These are phyloP conservation scores for Carpinus fangiana DNA, from an alignment of 306 rosid species.

Conservation along the genomic window DNA sequence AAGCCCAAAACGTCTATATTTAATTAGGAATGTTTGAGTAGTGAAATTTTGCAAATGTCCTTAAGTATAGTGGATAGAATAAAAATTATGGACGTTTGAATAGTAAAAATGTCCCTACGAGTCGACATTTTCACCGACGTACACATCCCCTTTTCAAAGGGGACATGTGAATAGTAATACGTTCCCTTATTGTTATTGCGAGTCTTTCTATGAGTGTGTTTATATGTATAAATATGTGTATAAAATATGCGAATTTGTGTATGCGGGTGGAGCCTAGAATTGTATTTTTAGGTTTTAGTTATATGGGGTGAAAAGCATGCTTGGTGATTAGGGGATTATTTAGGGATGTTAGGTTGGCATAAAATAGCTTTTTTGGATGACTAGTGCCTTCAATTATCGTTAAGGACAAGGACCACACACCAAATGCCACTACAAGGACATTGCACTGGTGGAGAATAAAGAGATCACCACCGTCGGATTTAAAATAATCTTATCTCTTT, in stretches of 20 bases:
- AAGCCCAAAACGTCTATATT: too few relatives aligned
- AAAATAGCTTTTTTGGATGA: conserved; percentile 48
- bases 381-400: conserved; percentile 64
- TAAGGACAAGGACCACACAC: conserved; percentile 66
- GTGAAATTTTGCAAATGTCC: too few relatives aligned
- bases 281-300: conserved; percentile 1
- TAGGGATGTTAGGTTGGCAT: conserved; percentile 46
- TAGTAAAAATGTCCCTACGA: too few relatives aligned
- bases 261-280: background rate
- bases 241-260: background rate
- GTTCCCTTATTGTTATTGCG: too few relatives aligned
- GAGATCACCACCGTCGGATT: conserved; percentile 30
- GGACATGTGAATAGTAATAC: too few relatives aligned
- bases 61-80: too few relatives aligned
- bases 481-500: conserved; percentile 32
- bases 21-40: too few relatives aligned
- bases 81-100: too few relatives aligned
- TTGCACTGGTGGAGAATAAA: conserved; percentile 80
- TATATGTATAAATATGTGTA: too few relatives aligned
- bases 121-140: too few relatives aligned
- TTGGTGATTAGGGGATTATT: conserved; percentile 34
- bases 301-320: conserved; percentile 9
- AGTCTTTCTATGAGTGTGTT: too few relatives aligned
- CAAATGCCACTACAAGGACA: conserved; percentile 57
- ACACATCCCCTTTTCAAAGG: too few relatives aligned